phyloP scores from a whole-genome alignment of 345 rosid species.

The Hypericum androsaemum region DNA sequence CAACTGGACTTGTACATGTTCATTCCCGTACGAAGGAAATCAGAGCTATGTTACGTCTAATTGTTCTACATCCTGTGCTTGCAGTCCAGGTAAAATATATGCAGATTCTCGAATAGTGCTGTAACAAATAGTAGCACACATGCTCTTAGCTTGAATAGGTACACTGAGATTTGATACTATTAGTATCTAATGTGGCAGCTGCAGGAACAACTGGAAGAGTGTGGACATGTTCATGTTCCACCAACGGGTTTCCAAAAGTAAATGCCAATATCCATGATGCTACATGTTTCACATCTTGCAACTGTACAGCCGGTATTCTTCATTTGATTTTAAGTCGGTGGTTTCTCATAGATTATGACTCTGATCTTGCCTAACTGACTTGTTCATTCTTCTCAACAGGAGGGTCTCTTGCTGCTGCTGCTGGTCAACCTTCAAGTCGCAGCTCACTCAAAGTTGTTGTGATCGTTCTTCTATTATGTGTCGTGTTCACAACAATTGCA shows the following conservation, averaged over 20 bases:
- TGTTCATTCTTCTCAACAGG: background rate
- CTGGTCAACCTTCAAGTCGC: constrained; percentile 33
- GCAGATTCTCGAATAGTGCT: background rate
- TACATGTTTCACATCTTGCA: constrained; percentile 74
- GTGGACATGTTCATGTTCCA: constrained; percentile 70
- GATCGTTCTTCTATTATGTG: constrained; percentile 45
- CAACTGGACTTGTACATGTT: constrained; percentile 71
- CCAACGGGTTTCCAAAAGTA: constrained; percentile 65
- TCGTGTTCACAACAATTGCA: constrained; percentile 52
- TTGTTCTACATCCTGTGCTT: constrained; percentile 77
- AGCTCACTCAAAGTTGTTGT: constrained; percentile 46
- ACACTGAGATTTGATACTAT: constrained; percentile 1
- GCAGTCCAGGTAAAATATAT: constrained; percentile 50
- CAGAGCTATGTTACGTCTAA: constrained; percentile 41
- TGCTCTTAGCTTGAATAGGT: background rate
- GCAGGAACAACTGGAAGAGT: constrained; percentile 29
- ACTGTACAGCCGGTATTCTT: constrained; percentile 70
- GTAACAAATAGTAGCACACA: background rate
- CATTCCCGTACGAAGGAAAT: constrained; percentile 31
- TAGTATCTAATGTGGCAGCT: constrained; percentile 22
- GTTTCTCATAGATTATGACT: background rate
- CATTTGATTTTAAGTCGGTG: background rate
- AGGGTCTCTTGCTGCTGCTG: constrained; percentile 31
- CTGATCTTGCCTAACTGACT: background rate
- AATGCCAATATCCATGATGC: constrained; percentile 28